These are phyloP conservation scores for Acanthamoeba healyi DNA, from an alignment of 208 protist species.

Conservation along the genomic window DNA sequence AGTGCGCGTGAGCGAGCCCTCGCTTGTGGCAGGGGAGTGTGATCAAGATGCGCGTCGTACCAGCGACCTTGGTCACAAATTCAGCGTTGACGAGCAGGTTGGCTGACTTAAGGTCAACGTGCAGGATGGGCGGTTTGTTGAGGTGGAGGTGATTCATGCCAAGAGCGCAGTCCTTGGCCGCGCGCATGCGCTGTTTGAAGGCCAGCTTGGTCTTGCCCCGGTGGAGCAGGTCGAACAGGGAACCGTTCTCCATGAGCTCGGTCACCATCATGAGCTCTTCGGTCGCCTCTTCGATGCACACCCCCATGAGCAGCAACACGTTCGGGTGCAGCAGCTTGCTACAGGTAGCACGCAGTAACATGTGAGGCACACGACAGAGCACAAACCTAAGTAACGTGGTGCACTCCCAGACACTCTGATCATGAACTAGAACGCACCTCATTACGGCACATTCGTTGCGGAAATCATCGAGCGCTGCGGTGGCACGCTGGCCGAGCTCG, in stretches of 20 bases:
- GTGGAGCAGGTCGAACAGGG: conserved; percentile 41
- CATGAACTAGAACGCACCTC: background rate
- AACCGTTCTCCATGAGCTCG: conserved; percentile 30
- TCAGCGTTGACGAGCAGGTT: conserved; percentile 70
- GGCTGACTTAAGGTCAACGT: conserved; percentile 74
- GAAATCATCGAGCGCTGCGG: conserved; percentile 24
- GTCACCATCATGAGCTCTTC: conserved; percentile 33
- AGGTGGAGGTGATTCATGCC: conserved; percentile 76
- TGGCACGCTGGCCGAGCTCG: background rate
- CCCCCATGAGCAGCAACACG: conserved; percentile 42
- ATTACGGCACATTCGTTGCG: conserved; percentile 60
- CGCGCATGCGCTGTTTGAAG: conserved; percentile 8
- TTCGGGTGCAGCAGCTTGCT: conserved; percentile 61
- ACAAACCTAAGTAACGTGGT: background rate
- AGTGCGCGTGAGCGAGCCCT: background rate
- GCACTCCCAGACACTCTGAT: too few species aligned
- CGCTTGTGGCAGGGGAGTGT: background rate
- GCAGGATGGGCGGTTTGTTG: conserved; percentile 58
- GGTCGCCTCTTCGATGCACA: conserved; percentile 6
- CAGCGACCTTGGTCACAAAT: conserved; percentile 21
- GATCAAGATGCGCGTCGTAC: background rate
- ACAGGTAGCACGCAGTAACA: background rate
- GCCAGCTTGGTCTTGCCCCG: background rate
- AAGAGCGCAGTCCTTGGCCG: conserved; percentile 64
- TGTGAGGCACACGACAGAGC: background rate